Evolutionary conservation across 2,329 filamentous ascomycete genomes (phyloP), one percentile per base, ranked within the genome.

Genomic region (Xylaria digitata): DNA sequence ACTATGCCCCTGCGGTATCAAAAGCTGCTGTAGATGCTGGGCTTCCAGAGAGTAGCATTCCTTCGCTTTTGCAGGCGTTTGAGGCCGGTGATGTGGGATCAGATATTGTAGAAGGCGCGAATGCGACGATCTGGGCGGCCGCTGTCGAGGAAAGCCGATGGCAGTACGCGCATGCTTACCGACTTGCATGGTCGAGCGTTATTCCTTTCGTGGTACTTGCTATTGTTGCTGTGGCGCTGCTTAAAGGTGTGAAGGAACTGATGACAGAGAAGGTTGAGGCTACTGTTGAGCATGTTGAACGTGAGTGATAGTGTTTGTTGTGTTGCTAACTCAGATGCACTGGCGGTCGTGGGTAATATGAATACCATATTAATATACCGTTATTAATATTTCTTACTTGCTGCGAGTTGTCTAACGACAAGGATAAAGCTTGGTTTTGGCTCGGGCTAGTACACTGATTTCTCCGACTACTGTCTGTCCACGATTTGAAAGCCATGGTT

Each of bases 261-360:
- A 86, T 86, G 83, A 86, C 83, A 17, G 84, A 86, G 68, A 81
- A 84, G 74, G 81, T 86, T 3, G 84, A 86, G 73, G 84, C 83
- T 26, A 84, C 82, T 1, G 82, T 86, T 7, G 84, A 86, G 72
- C 78, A 72, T 40, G 70, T 77, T 11, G 66, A 61, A 26, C 13
- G 23, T 0, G 21, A 67, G 15, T 60, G 17, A 43, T 21, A 17
- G 11, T 8, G 32, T 15, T 6, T 2, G 17, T 23, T 17, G 26
- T 23, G 1, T 40, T 17, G 4, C 1, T 26, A 5, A 34, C 34
- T 13, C 13, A 43, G 49, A 8, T 13, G n/a, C 49, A 13, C 49
- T 53, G 8, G 30, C n/a, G 9, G 8, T n/a, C 2, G 15, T 23
- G 4, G n/a, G 19, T 13, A 43, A 30, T 9, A 13, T 21, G 11